Base-by-base conservation (phyloP, 1,139 yeast genomes). In the Taiozyma sp. region DNA sequence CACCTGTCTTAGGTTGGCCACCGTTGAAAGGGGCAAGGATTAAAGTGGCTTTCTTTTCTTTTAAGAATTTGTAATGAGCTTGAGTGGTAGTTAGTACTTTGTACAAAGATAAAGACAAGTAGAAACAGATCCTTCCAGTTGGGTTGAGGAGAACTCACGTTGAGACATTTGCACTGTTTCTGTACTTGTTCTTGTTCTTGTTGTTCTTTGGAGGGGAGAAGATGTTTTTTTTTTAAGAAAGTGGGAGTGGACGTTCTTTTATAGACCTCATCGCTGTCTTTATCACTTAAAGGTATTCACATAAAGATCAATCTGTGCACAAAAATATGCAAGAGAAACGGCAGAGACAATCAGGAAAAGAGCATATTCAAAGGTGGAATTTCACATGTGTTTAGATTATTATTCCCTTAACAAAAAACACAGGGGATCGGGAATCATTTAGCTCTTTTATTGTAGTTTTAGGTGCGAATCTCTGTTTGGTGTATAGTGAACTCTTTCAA, bases 1-100 rank as follows among this genome's bases (percentile, higher is more conserved):
- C 97, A 50, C 99, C 99, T 37, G 85, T 80, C 63, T 88, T 87
- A 48, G 91, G 95, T 69, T 91, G 99, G 53, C 99, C 99, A n/a
- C 97, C 98, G 39, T 91, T 83, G 67, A 90, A 90, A 49, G 97
- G 97, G 0, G 96, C 97, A 29, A 58, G 75, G 57, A 90, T 80
- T 51, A 90, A 72, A 22, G 88, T 77, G 32, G 81, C 79, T 53
- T 79, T 73, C 59, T 76, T 81, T 45, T 74, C 64, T 47, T 81
- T 75, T 61, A 77, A 77, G 63, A 72, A 80, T 57, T 80, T 77
- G 72, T 75, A 84, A 32, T 61, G 58, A 50, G 68, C 53, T 47
- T 9, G 9, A 30, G 19, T 26, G 9, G 5, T 22, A 2, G 47
- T 45, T 51, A 47, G 49, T 48, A 47, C 2, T 14, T 6, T 6